Evolutionary conservation across 208 protist species (phyloP), one percentile per base, ranked within the genome.

Genomic region (Spongospora subterranea): DNA sequence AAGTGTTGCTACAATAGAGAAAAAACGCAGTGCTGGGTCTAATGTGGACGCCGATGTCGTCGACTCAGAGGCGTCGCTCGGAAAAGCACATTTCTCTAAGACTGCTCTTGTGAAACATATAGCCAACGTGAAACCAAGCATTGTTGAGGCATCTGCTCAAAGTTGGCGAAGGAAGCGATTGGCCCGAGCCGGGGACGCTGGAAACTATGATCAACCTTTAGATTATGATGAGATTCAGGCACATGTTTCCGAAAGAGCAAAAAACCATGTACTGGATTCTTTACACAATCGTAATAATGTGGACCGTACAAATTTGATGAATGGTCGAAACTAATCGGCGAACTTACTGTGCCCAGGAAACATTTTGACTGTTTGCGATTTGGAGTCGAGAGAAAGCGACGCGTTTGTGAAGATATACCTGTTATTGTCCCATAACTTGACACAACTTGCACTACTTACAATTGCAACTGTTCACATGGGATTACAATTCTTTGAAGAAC

Each of bases 211-310:
- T 82, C 71, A 82, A n/a, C 71, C 71, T 82, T n/a, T 82, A 6
- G 71, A 82, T n/a, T 82, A 39, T 43, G 71, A 82, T 35, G 71
- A 82, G 35, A 82, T 82, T 20, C 71, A 82, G 71, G n/a, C 6
- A 39, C 71, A 82, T 43, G 71, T 82, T 35, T 82, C 71, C 71
- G 71, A 82, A 39, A 6, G 71, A 40, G 71, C 71, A 45, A n/a
- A 40, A 20, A 6, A n/a, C 13, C 71, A 82, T 43, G 40, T 82
- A 40, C 71, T 6, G 17, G 71, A 82, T 82, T 6, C 71, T 39
- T 43, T 82, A n/a, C 71, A 82, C n/a, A 43, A 82, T 43, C 71
- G 71, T 43, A 60, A 29, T 6, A 60, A 6, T 6, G 24, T 60
- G 13, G 50, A 29, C 50, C 24, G 6, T 60, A 24, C 50, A 29